A percentile compares a stretch with the other conserved stretches of the same genome.
These are phyloP conservation scores for Thraustochytrium sp. DNA, from an alignment of 352 stramenopile species.

Conservation along the genomic window DNA sequence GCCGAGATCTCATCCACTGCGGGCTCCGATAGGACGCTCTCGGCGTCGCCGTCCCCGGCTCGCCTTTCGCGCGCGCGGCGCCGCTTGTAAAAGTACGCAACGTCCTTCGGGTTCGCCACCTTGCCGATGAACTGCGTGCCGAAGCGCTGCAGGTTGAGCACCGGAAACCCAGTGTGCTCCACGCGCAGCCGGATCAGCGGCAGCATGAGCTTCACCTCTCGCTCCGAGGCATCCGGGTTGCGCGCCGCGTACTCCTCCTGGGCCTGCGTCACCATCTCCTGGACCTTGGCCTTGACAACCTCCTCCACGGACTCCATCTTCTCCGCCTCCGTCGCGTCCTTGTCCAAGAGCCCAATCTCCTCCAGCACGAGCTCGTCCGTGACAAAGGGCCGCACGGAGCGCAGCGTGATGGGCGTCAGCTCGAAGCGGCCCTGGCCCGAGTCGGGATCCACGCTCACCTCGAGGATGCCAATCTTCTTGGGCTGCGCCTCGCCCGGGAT, in stretches of 20 bases:
- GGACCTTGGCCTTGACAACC: slow-evolving; percentile 50
- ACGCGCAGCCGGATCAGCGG: slow-evolving; percentile 73
- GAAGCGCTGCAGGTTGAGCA: slow-evolving; percentile 77
- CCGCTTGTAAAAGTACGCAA: slow-evolving; percentile 60
- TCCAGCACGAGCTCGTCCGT: slow-evolving; percentile 77
- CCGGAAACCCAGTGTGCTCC: slow-evolving; percentile 72
- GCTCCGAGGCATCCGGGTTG: neutral
- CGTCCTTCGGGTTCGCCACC: slow-evolving; percentile 76
- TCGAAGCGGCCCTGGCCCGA: slow-evolving; percentile 63
- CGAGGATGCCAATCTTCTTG: slow-evolving; percentile 78
- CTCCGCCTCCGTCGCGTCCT: slow-evolving; percentile 75
- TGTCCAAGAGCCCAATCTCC: slow-evolving; percentile 75
- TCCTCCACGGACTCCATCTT: slow-evolving; percentile 63
- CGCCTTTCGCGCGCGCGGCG: neutral
- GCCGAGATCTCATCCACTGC: neutral
- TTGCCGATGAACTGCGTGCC: slow-evolving; percentile 70
- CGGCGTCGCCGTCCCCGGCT: neutral
- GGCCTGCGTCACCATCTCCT: slow-evolving; percentile 57
- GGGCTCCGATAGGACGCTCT: neutral
- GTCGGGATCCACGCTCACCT: slow-evolving; percentile 65
- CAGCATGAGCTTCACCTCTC: slow-evolving; percentile 48
- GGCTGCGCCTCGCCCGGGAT: slow-evolving; percentile 68
- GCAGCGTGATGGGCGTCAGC: slow-evolving; percentile 69
- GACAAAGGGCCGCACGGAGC: slow-evolving; percentile 85
- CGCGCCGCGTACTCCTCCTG: slow-evolving; percentile 57